Evolutionary conservation across 2,329 filamentous ascomycete species (phyloP).

Genomic region (Akanthomyces uredinophilus): DNA sequence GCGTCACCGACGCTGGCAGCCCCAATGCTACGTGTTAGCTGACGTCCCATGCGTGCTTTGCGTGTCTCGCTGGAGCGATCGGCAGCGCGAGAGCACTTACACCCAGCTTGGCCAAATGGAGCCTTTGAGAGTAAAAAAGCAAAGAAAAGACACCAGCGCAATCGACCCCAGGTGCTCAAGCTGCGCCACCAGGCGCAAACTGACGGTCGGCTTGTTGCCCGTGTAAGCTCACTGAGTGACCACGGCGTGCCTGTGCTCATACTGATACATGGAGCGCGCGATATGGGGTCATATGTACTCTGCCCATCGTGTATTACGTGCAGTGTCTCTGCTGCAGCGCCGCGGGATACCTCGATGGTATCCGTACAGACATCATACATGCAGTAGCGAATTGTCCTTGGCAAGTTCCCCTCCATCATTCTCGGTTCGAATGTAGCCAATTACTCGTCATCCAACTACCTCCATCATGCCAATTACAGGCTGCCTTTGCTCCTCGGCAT

Average conservation of each 20-base stretch:
- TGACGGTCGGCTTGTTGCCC: background rate
- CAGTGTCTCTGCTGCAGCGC: background rate
- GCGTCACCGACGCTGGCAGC: background rate
- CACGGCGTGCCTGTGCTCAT: background rate
- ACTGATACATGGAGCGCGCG: background rate
- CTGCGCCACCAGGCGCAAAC: conserved; percentile 10
- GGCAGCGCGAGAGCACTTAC: background rate
- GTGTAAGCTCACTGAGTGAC: background rate
- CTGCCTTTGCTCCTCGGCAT: background rate
- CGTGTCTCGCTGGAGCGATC: conserved; percentile 3
- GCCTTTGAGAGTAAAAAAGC: background rate
- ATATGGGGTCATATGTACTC: background rate
- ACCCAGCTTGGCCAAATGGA: background rate
- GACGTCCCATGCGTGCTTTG: background rate
- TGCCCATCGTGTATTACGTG: conserved; percentile 2
- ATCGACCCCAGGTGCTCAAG: conserved; percentile 3
- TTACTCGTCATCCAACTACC: no score
- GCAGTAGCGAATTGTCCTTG: background rate
- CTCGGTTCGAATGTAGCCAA: background rate
- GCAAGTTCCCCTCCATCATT: background rate
- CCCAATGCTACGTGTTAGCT: background rate
- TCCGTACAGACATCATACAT: background rate
- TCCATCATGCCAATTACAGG: background rate
- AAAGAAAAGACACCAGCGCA: background rate
- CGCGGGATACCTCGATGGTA: background rate